Base-by-base conservation (phyloP, 2,329 filamentous ascomycete species). In the Trichoderma koningii region DNA sequence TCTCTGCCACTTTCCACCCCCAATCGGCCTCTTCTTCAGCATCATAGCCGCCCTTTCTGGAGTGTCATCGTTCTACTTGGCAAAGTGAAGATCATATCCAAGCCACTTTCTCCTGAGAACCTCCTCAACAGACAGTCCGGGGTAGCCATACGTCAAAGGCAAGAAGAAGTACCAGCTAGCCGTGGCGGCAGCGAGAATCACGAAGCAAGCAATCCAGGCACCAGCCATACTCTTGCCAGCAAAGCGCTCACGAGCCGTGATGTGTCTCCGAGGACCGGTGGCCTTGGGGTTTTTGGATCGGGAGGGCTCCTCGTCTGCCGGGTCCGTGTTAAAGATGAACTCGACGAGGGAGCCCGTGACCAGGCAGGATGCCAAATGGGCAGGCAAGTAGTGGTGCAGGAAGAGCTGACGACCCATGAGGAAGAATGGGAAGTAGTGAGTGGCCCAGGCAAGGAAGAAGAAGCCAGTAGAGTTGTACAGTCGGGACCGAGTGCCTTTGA, bases 381-480 rank as follows among this genome's bases (percentile, higher is more conserved):
- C 92, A 0, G 95, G 95, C 3, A 99, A 86, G 75, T 99, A 99
- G 79, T 99, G 95, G 78, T 99, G 95, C 71, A 99, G 79, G 87
- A 99, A 99, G 69, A 97, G 88, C 77, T 99, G 94, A 72, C 94
- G 93, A 65, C 94, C 94, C 94, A 99, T 99, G 69, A 97, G 87
- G 81, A 88, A 99, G 83, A 99, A 99, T 60, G 94, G 94, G 77
- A 97, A 87, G 82, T 97, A 99, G 77, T 99, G 95, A 2, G 93
- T 94, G 15, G 92, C 93, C 95, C 95, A 99, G 64, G 93, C 92
- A 65, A 99, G 86, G 87, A 97, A 98, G 83, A 99, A 96, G 86
- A 99, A 99, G 26, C 95, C 95, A 0, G 95, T 98, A 63, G 93
- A 97, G 83, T 98, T 98, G 81, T 99, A 99, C 56, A 99, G 85